Evolutionary conservation across 352 stramenopile genomes (phyloP).

Genomic region (Phytophthora europaea): DNA sequence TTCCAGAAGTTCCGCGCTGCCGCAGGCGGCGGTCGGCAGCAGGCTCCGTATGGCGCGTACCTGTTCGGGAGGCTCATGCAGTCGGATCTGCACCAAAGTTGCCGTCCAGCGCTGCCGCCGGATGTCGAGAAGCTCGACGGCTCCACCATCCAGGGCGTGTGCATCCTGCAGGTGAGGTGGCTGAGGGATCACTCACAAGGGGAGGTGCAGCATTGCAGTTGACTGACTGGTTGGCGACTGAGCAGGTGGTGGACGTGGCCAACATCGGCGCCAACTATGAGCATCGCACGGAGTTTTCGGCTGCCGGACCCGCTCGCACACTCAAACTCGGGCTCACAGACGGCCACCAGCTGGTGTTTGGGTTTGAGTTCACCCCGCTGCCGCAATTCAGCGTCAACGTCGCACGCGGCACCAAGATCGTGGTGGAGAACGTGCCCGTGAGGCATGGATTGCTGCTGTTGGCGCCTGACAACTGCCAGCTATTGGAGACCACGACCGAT

Average conservation of each 20-base stretch:
- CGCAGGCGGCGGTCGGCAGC: conserved; percentile 22
- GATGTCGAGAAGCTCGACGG: conserved; percentile 60
- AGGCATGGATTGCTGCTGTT: conserved; percentile 81
- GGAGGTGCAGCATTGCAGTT: neutral
- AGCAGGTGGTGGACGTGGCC: conserved; percentile 79
- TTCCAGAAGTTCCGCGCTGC: conserved; percentile 46
- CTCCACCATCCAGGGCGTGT: conserved; percentile 70
- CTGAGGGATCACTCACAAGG: neutral
- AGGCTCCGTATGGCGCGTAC: conserved; percentile 51
- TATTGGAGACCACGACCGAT: conserved; percentile 60
- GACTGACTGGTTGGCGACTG: neutral
- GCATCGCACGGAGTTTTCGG: conserved; percentile 71
- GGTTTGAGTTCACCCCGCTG: conserved; percentile 77
- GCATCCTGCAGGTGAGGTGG: conserved; percentile 70
- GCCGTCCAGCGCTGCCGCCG: conserved; percentile 60
- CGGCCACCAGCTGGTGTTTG: conserved; percentile 77
- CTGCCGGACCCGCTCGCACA: conserved; percentile 66
- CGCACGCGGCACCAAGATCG: conserved; percentile 71
- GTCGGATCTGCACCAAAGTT: conserved; percentile 78
- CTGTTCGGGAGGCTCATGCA: conserved; percentile 71
- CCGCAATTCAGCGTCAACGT: conserved; percentile 64
- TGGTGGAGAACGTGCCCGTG: conserved; percentile 71
- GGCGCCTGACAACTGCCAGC: conserved; percentile 70
- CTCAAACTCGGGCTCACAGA: conserved; percentile 89
- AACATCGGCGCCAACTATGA: conserved; percentile 86